Base-by-base conservation (phyloP, 2,329 filamentous ascomycete species). In the Trichoderma gracile region DNA sequence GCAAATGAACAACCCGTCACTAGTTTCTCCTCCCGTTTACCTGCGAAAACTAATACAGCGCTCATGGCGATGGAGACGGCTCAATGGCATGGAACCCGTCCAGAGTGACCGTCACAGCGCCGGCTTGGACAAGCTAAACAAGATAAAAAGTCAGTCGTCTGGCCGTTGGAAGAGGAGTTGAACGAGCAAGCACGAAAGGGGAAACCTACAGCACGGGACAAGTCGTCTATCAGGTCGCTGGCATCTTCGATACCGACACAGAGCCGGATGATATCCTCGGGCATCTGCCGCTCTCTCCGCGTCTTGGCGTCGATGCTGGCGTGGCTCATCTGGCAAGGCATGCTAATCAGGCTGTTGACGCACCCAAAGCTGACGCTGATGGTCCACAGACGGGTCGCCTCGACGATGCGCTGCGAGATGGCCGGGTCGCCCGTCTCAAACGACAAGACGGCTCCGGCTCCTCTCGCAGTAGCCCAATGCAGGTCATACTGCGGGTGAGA, bases 261-360 rank as follows among this genome's bases (percentile, higher is more conserved):
- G 63, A 99, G 79, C 63, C 95, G 86, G 72, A 99, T 98, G 66
- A 99, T 90, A 76, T 99, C 95, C 78, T 99, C 95, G 12, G 95
- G 95, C 88, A 99, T 90, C 69, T 94, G 89, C 68, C 93, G 86
- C 79, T 96, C 93, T 71, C 87, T 83, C 70, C 95, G 84, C 59
- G 93, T 98, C 81, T 97, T 96, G 65, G 93, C 91, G 74, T 98
- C 95, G 73, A 99, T 99, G 75, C 92, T 97, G 45, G 95, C 95
- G 78, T 99, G 95, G 78, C 94, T 98, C 96, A 99, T 99, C 73
- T 94, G 93, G 80, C 95, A 99, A 9, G 95, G 94, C 94, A 99
- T 97, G 80, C 93, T 97, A 78, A 99, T 99, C 76, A 99, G 81
- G 75, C 92, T 96, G 81, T 99, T 99, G 69, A 99, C 95, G 76